phyloP scores from a whole-genome alignment of 768 basidiomycete genomes.

The Trametes maxima region DNA sequence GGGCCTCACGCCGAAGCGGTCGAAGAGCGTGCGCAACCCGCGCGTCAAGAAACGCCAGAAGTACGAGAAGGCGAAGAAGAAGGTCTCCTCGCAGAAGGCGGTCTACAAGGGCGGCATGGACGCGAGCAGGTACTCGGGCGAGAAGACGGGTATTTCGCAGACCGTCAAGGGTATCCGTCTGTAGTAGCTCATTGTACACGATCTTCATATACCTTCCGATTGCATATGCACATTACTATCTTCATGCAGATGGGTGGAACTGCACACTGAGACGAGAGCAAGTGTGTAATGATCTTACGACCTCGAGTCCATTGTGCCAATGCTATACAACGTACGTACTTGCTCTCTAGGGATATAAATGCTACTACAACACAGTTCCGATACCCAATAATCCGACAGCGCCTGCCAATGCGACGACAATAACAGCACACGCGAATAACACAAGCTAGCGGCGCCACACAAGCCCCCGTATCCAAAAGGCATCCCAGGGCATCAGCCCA shows the following conservation, averaged over 20 bases:
- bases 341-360: constrained; percentile 22
- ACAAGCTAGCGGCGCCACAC: neutral
- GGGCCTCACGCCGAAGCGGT: constrained; percentile 87
- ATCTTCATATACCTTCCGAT: neutral
- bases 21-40: constrained; percentile 92
- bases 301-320: constrained; percentile 1
- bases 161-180: constrained; percentile 86
- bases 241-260: neutral
- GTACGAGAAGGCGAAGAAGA: constrained; percentile 96
- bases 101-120: constrained; percentile 89
- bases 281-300: neutral
- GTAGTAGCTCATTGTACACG: constrained; percentile 16
- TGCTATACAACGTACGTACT: constrained; percentile 10
- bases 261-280: neutral
- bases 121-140: constrained; percentile 82
- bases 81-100: constrained; percentile 84
- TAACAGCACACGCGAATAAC: neutral
- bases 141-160: constrained; percentile 90
- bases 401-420: constrained; percentile 4
- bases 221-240: neutral
- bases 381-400: constrained; percentile 14
- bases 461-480: constrained; percentile 6
- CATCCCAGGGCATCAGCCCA: neutral
- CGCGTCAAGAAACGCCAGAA: constrained; percentile 94
- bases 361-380: constrained; percentile 21